These are phyloP conservation scores for Quercus variabilis DNA, from an alignment of 306 rosid species.

Conservation along the genomic window DNA sequence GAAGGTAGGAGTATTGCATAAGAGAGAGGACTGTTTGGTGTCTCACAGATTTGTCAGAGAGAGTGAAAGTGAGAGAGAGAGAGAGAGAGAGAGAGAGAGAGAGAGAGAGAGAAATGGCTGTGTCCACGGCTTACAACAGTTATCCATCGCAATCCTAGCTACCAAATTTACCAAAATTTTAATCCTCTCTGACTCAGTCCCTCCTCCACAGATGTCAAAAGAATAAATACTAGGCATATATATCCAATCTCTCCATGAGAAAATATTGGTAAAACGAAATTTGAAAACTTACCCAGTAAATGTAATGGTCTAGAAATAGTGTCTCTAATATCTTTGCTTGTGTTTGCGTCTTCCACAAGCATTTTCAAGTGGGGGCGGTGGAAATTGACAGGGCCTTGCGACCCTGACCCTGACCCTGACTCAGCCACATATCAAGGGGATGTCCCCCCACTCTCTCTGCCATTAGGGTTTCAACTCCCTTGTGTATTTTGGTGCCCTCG, in stretches of 20 bases:
- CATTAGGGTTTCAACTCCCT: conserved; percentile 34
- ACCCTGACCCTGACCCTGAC: conserved; percentile 17
- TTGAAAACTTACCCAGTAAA: conserved; percentile 28
- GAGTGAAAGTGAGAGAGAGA: conserved; percentile 2
- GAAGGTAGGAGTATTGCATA: background rate
- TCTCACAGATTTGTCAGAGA: background rate
- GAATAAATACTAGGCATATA: conserved; percentile 16
- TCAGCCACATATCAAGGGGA: conserved; percentile 1
- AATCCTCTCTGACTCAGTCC: conserved; percentile 40
- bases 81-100: background rate
- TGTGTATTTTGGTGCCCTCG: background rate
- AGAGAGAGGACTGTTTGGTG: conserved; percentile 4
- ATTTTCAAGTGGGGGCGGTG: conserved; percentile 38
- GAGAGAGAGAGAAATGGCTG: background rate
- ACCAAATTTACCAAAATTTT: conserved; percentile 56
- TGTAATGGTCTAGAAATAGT: background rate
- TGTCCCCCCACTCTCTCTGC: background rate
- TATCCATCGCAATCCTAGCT: conserved; percentile 64
- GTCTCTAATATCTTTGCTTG: background rate
- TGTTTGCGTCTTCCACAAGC: conserved; percentile 58
- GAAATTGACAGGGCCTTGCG: conserved; percentile 44
- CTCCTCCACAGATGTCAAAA: conserved; percentile 41
- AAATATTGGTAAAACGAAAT: conserved; percentile 17
- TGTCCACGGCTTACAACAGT: conserved; percentile 37
- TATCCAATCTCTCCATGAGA: conserved; percentile 10